Conservation (phyloP, 495 filamentous ascomycete genomes). For the Podospora australis region DNA sequence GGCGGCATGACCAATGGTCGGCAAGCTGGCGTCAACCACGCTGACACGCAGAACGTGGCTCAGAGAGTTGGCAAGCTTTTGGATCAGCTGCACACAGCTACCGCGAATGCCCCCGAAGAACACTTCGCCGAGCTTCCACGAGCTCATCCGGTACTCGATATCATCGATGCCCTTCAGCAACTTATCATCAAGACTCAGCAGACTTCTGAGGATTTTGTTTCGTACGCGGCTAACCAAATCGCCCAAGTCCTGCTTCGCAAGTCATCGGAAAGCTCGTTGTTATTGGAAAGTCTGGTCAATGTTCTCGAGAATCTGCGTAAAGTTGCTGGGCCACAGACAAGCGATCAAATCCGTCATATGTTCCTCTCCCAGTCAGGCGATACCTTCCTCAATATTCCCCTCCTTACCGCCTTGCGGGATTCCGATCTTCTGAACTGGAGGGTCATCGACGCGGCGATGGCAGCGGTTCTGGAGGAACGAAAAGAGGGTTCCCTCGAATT, state of each 20-base stretch:
- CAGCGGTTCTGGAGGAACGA: slow-evolving; percentile 61
- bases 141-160: slow-evolving; percentile 56
- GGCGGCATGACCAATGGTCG: slow-evolving; percentile 42
- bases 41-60: slow-evolving; percentile 55
- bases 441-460: slow-evolving; percentile 69
- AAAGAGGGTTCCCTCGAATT: slow-evolving; percentile 67
- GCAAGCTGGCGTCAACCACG: slow-evolving; percentile 54
- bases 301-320: slow-evolving; percentile 76
- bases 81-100: slow-evolving; percentile 59
- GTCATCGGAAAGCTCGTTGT: slow-evolving; percentile 47
- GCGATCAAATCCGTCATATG: slow-evolving; percentile 61
- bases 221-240: slow-evolving; percentile 62
- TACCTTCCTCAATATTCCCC: slow-evolving; percentile 67
- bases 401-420: slow-evolving; percentile 66
- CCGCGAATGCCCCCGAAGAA: slow-evolving; percentile 60
- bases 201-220: slow-evolving; percentile 59
- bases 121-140: slow-evolving; percentile 62
- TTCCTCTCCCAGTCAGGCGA: slow-evolving; percentile 61
- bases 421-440: slow-evolving; percentile 71
- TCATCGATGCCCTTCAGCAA: slow-evolving; percentile 50
- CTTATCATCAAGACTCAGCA: slow-evolving; percentile 50
- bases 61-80: slow-evolving; percentile 65
- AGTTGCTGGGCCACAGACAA: slow-evolving; percentile 64
- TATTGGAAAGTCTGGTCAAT: slow-evolving; percentile 77
- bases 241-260: slow-evolving; percentile 59